Percentiles rank a stretch among this genome's conserved stretches.
Evolutionary conservation across 805 yeast species (phyloP).

Genomic region (Kodamaea neixiangensis): DNA sequence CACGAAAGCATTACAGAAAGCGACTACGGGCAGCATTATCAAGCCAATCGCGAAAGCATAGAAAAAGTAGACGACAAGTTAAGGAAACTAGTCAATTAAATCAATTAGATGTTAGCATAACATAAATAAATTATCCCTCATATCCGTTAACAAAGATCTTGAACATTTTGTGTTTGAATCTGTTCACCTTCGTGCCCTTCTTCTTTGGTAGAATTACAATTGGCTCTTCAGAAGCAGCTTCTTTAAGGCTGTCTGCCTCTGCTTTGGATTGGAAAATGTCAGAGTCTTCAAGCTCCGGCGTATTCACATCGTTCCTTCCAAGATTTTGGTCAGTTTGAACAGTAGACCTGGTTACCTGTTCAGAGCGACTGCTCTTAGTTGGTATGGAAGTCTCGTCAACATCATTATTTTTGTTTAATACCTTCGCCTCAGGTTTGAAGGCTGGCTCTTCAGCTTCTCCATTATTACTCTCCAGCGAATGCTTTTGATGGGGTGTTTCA

Average conservation of each 20-base stretch:
- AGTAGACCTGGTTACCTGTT: constrained; percentile 7
- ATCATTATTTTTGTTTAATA: no score
- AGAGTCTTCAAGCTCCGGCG: not conserved
- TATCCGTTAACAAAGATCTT: constrained; percentile 32
- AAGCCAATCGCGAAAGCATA: not conserved
- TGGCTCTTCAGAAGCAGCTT: not conserved
- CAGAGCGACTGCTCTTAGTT: constrained; percentile 5
- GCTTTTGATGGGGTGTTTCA: not conserved
- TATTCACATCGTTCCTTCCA: not conserved
- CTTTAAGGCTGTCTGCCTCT: not conserved
- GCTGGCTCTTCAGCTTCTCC: not conserved
- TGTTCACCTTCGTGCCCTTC: constrained; percentile 15
- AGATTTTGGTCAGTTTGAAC: constrained; percentile 6
- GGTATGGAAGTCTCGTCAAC: constrained; percentile 8
- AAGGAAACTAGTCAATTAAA: not conserved
- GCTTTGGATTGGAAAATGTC: constrained; percentile 1
- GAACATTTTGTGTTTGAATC: constrained; percentile 23
- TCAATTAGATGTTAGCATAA: not conserved
- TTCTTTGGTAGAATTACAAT: constrained; percentile 3
- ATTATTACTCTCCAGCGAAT: not conserved
- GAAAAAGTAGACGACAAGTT: not conserved
- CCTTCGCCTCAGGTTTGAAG: not conserved
- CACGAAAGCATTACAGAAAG: not conserved
- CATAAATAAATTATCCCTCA: not conserved
- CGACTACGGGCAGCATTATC: not conserved